Evolutionary conservation across 495 filamentous ascomycete genomes (phyloP).

Genomic region (Beverwykella pulmonaria): DNA sequence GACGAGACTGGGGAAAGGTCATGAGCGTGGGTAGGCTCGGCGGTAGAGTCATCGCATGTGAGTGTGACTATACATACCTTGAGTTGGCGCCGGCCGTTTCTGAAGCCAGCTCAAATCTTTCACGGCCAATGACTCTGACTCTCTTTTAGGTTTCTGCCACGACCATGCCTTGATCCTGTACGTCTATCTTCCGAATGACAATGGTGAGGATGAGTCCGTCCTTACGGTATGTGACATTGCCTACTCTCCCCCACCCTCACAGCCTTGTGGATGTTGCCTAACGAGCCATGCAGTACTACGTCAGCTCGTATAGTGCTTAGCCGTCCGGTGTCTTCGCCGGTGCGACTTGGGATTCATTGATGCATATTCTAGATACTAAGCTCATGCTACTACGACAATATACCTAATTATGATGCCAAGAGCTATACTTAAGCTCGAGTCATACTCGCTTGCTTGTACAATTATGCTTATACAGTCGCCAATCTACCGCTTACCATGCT

Average conservation of each 20-base stretch:
- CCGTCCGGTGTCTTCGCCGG: neutral
- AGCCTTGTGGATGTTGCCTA: slow-evolving; percentile 7
- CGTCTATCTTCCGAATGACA: slow-evolving; percentile 64
- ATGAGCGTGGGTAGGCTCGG: slow-evolving; percentile 86
- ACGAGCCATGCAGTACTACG: slow-evolving; percentile 43
- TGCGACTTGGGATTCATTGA: neutral
- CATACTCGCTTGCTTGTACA: too few species aligned
- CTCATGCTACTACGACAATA: too few species aligned
- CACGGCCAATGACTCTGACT: neutral
- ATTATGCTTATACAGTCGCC: too few species aligned
- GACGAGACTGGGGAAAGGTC: slow-evolving; percentile 70
- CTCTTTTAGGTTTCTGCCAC: slow-evolving; percentile 44
- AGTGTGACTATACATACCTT: slow-evolving; percentile 35
- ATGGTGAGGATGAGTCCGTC: slow-evolving; percentile 43
- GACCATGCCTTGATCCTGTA: slow-evolving; percentile 90
- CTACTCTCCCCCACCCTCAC: neutral
- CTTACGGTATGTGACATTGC: slow-evolving; percentile 42
- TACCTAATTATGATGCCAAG: neutral
- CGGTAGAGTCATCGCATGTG: slow-evolving; percentile 87
- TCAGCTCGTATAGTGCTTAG: slow-evolving; percentile 45
- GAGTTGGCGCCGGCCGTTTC: slow-evolving; percentile 19
- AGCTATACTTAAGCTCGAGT: neutral
- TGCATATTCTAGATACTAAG: too few species aligned
- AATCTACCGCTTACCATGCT: too few species aligned
- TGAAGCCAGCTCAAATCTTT: neutral